These are phyloP conservation scores for Castanopsis chinensis DNA, from an alignment of 306 rosid species.

Conservation along the genomic window DNA sequence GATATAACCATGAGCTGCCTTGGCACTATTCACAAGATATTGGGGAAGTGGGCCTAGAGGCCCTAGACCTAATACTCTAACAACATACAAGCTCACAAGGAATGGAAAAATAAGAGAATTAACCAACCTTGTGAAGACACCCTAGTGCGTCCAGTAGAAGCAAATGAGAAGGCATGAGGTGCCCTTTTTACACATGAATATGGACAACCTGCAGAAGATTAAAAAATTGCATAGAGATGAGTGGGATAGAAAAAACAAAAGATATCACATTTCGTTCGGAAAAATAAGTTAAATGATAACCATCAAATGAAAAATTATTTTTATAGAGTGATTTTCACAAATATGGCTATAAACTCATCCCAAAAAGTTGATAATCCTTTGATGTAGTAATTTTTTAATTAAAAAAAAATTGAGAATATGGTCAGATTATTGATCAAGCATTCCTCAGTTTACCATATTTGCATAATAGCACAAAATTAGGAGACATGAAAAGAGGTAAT, in stretches of 20 bases:
- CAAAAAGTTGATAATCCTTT: background rate
- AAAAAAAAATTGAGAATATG: background rate
- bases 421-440: background rate
- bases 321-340: background rate
- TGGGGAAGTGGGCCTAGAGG: too few species aligned
- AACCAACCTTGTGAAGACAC: conserved; percentile 78
- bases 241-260: background rate
- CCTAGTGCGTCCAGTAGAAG: conserved; percentile 73
- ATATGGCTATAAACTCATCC: background rate
- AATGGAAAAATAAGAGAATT: conserved; percentile 12
- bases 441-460: background rate
- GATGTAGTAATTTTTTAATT: background rate
- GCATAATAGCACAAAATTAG: background rate
- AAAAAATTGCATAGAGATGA: background rate
- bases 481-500: background rate
- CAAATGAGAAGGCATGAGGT: conserved; percentile 73
- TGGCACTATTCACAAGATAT: too few species aligned
- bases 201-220: conserved; percentile 63
- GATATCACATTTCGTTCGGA: background rate
- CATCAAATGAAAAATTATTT: background rate
- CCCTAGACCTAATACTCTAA: too few species aligned
- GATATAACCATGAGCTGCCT: too few species aligned
- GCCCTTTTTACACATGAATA: conserved; percentile 79
- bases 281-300: background rate
- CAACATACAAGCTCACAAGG: background rate